Evolutionary conservation across 2,329 filamentous ascomycete genomes (phyloP), one percentile per base, ranked within the genome.

Genomic region (Eurotiales sp.): DNA sequence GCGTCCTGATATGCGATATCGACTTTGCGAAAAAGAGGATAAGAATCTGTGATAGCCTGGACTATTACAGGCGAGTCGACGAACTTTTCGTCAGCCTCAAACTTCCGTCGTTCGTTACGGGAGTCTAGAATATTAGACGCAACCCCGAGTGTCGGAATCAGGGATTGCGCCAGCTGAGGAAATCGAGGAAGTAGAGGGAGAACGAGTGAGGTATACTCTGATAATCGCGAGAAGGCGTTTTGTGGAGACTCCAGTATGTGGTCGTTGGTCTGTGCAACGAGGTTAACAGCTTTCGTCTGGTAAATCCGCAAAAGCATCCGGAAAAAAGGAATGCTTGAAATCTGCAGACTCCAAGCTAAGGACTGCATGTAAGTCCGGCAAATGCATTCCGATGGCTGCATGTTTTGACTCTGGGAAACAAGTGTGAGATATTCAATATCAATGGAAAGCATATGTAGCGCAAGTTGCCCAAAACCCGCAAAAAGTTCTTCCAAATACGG

Each of bases 401-500:
- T 17, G 10, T 69, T 65, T 15, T 59, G 44, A 12, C 68, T 64
- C 4, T 68, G 56, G 12, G 59, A 50, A 37, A 65, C 51, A 14
- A 59, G 55, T 12, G 55, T 56, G 46, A 77, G 53, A n/a, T 63
- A 55, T 22, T 58, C 41, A 15, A 58, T 66, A 54, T 77, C 75
- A 49, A 74, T 58, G 11, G 60, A 59, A 32, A 74, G 55, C 37
- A 77, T 59, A 39, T 72, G 72, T 12, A 73, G 57, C 4, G 71
- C 59, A 32, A 77, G 61, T 21, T 62, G 66, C 30, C 65, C 64
- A 56, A 65, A 77, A 34, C 64, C 59, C 11, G 68, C 57, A 43
- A 75, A 64, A 44, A 76, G 72, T 22, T 70, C 67, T 52, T 73
- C 67, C n/a, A 76, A 52, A 42, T 63, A 66, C 11, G 42, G 39